phyloP scores from a whole-genome alignment of 805 yeast species.

The Sungouiozyma intestinalis region DNA sequence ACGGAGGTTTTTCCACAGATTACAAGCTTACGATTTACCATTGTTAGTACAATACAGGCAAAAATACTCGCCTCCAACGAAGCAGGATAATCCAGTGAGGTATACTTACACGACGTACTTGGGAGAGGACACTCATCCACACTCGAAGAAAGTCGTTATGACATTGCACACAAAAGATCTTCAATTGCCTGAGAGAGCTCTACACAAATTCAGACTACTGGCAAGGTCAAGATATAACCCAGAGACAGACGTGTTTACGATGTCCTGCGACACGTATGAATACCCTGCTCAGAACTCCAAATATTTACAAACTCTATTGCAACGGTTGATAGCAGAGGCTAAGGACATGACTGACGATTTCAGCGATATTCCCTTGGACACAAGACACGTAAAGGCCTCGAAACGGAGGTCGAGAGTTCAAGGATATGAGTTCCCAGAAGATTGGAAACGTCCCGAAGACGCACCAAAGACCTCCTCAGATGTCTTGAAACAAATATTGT shows the following conservation, averaged over 20 bases:
- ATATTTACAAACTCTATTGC: conserved; percentile 53
- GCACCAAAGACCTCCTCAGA: conserved; percentile 40
- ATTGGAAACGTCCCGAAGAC: conserved; percentile 69
- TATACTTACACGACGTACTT: conserved; percentile 65
- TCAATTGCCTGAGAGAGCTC: conserved; percentile 39
- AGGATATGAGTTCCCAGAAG: conserved; percentile 54
- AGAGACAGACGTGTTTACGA: conserved; percentile 45
- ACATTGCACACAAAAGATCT: conserved; percentile 44
- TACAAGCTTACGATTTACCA: conserved; percentile 91
- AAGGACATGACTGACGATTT: conserved; percentile 54
- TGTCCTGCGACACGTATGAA: conserved; percentile 53
- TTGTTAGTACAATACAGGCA: conserved; percentile 65
- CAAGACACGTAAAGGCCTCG: conserved; percentile 50
- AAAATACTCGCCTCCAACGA: conserved; percentile 43
- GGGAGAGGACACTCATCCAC: conserved; percentile 54
- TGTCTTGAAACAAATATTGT: conserved; percentile 10
- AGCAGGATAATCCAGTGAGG: conserved; percentile 41
- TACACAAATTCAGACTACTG: conserved; percentile 68
- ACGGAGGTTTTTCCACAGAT: conserved; percentile 63
- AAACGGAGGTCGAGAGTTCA: conserved; percentile 33
- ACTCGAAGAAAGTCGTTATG: conserved; percentile 50
- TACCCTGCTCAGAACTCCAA: conserved; percentile 84
- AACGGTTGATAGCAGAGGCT: conserved; percentile 51
- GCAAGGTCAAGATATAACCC: conserved; percentile 71
- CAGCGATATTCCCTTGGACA: conserved; percentile 72